Evolutionary conservation across 176 grass and related monocot genomes (phyloP), one percentile per base, ranked within the genome.

Genomic region (Bromus sterilis): DNA sequence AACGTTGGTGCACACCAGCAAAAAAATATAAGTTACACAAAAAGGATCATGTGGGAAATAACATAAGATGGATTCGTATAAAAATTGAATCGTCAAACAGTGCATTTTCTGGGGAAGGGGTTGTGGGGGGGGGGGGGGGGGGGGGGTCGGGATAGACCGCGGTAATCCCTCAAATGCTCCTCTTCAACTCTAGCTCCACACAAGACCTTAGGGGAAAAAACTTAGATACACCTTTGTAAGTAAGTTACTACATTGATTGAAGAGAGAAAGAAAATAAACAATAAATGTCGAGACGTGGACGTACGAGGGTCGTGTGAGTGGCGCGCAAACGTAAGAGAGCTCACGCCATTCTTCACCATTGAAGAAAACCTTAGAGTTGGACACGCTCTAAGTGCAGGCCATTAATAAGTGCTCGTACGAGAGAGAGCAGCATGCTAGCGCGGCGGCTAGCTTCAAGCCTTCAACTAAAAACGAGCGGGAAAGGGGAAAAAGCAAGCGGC

Each of bases 261-360:
- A 53, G 18, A 48, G 26, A 29, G 21, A 6, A 9, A 23, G 25
- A 20, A 55, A 34, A 74, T 18, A 77, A 21, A 24, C 61, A 85
- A 82, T 89, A 82, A 89, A 89, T 82, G 79, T 67, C 4, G 26
- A 41, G 43, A 12, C 65, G 66, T 60, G 58, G 66, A 82, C 33
- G 65, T 81, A 40, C 79, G 69, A 78, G 88, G 88, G 44, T 40
- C 25, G 83, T 78, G 71, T 73, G 88, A 80, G 62, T 63, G 16
- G 23, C 66, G n/a, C 26, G 33, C 64, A 29, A 83, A 25, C 80
- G n/a, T 90, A 80, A 91, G 34, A 87, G 57, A 36, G 48, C 12
- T 91, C 89, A 91, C 85, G 77, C 71, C 55, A 76, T 77, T 14
- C 16, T 9, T 66, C 65, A 49, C 66, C 7, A 15, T 39, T 14